phyloP scores from a whole-genome alignment of 805 yeast species.

The Cyberlindnera misumaiensis region DNA sequence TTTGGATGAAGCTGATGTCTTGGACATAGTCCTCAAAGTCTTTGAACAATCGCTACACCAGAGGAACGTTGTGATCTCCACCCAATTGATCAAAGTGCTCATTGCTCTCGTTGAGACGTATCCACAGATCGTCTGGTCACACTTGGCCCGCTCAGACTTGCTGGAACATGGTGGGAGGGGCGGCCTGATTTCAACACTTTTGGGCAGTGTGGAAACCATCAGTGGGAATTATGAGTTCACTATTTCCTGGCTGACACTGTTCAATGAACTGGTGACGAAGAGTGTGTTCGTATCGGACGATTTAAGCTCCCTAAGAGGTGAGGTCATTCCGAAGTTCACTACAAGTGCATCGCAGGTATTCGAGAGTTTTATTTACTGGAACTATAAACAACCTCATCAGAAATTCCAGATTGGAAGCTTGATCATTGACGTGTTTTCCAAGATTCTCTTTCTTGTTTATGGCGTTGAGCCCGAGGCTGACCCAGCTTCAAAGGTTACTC shows the following conservation, averaged over 20 bases:
- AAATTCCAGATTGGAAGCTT: slow-evolving; percentile 54
- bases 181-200: slow-evolving; percentile 52
- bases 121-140: slow-evolving; percentile 74
- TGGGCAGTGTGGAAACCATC: slow-evolving; percentile 70
- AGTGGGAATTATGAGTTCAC: slow-evolving; percentile 63
- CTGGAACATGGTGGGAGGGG: slow-evolving; percentile 57
- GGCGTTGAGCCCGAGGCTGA: slow-evolving; percentile 39
- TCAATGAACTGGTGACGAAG: slow-evolving; percentile 44
- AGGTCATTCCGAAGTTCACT: slow-evolving; percentile 47
- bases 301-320: slow-evolving; percentile 37
- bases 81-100: slow-evolving; percentile 43
- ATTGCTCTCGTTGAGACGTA: slow-evolving; percentile 39
- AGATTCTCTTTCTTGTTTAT: slow-evolving; percentile 46
- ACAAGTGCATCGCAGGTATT: slow-evolving; percentile 58
- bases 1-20: slow-evolving; percentile 50
- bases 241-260: slow-evolving; percentile 48
- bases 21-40: slow-evolving; percentile 57
- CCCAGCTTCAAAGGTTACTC: slow-evolving; percentile 37
- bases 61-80: slow-evolving; percentile 40
- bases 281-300: slow-evolving; percentile 34
- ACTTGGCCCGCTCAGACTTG: slow-evolving; percentile 58
- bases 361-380: slow-evolving; percentile 71
- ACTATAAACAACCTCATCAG: slow-evolving; percentile 49
- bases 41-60: slow-evolving; percentile 61
- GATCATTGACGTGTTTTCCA: slow-evolving; percentile 47